A percentile compares a stretch with the other conserved stretches of the same genome.
These are phyloP conservation scores for Taxawa tesnikishii DNA, from an alignment of 2,329 filamentous ascomycete genomes.

Conservation along the genomic window DNA sequence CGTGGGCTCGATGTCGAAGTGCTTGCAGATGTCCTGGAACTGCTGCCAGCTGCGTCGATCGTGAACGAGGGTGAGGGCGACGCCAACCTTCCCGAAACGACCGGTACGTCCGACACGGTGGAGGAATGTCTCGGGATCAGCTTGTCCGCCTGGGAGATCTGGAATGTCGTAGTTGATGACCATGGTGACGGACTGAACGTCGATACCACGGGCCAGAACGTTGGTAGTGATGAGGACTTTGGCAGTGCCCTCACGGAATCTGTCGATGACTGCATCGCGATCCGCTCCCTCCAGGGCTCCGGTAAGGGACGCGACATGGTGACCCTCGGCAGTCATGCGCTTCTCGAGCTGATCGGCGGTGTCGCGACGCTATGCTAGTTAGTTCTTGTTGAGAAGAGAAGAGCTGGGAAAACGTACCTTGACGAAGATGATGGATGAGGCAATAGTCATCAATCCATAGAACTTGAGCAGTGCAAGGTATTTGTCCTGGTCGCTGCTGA, in stretches of 20 bases:
- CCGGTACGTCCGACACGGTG: constrained; percentile 96
- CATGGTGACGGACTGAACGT: constrained; percentile 85
- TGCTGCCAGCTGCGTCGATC: constrained; percentile 71
- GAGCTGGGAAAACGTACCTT: constrained; percentile 43
- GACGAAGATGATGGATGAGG: constrained; percentile 96
- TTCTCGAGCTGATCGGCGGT: constrained; percentile 76
- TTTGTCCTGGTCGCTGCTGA: constrained; percentile 67
- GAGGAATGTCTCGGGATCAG: constrained; percentile 90
- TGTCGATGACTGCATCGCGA: constrained; percentile 72
- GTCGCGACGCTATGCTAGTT: constrained; percentile 56
- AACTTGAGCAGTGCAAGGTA: constrained; percentile 83
- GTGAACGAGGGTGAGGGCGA: constrained; percentile 89
- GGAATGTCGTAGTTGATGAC: constrained; percentile 83
- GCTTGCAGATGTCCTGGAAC: constrained; percentile 64
- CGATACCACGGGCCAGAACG: constrained; percentile 89
- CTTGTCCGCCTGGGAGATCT: constrained; percentile 47
- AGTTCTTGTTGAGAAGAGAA: too few relatives aligned
- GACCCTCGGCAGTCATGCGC: constrained; percentile 77
- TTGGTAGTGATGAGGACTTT: constrained; percentile 99
- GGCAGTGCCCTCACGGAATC: constrained; percentile 73
- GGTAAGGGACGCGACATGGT: constrained; percentile 82
- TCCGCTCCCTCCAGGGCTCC: constrained; percentile 74
- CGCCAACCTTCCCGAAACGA: constrained; percentile 90
- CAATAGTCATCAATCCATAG: constrained; percentile 91
- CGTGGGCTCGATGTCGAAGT: constrained; percentile 71